Conservation (phyloP, 176 grass and related monocot species). For the Oryza meyeriana region DNA sequence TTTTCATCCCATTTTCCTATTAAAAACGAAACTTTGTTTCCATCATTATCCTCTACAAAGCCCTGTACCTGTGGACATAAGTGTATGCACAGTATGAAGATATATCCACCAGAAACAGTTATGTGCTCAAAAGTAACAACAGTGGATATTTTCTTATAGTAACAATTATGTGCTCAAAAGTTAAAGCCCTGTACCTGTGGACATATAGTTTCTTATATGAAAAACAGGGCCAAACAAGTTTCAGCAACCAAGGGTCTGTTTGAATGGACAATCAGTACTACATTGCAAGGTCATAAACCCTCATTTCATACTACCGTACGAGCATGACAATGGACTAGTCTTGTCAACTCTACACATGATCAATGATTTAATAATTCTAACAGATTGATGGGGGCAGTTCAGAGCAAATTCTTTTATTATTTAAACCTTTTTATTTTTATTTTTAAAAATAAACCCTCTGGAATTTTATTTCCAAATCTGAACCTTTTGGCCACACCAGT, state of each 20-base stretch:
- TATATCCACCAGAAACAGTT: constrained; percentile 1
- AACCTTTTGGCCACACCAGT: no score
- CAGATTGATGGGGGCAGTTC: neutral
- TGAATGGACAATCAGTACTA: neutral
- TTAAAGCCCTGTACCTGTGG: neutral
- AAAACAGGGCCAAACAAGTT: neutral
- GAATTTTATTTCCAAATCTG: no score
- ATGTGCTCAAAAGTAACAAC: neutral
- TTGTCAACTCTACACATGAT: neutral
- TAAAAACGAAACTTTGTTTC: constrained; percentile 65
- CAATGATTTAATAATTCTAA: constrained; percentile 14
- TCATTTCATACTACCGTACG: neutral
- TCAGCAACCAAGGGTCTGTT: neutral
- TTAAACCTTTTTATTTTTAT: no score
- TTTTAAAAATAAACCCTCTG: no score
- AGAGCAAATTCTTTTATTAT: no score
- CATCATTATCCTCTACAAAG: constrained; percentile 64
- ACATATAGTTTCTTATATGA: neutral
- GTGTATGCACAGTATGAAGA: constrained; percentile 23
- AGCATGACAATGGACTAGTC: constrained; percentile 6
- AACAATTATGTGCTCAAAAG: neutral
- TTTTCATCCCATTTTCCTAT: constrained; percentile 86
- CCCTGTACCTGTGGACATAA: constrained; percentile 67
- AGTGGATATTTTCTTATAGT: neutral
- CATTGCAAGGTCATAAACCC: neutral